Percentiles rank a stretch among this genome's conserved stretches.
phyloP scores from a whole-genome alignment of 2,329 filamentous ascomycete species.

The Whalleya microplaca region DNA sequence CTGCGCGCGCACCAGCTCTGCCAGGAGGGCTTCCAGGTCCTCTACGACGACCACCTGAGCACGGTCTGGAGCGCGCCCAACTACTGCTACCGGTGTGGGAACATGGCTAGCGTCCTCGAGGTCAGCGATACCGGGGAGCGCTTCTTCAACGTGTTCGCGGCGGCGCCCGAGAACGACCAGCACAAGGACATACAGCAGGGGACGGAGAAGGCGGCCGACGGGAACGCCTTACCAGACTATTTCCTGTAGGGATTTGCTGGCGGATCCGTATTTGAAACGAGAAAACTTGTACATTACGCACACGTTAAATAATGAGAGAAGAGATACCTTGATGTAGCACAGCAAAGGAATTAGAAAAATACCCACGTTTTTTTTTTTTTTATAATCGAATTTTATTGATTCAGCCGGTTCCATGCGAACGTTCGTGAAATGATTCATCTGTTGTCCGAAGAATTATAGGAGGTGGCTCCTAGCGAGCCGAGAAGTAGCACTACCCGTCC shows the following conservation, averaged over 20 bases:
- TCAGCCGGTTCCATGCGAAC: background rate
- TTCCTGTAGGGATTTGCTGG: conserved; percentile 57
- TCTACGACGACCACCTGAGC: conserved; percentile 92
- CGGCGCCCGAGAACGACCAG: conserved; percentile 91
- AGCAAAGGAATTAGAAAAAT: conserved; percentile 5
- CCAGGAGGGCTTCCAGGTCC: conserved; percentile 95
- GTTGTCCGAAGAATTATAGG: background rate
- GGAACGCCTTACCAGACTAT: conserved; percentile 68
- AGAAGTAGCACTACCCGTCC: background rate
- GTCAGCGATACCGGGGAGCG: conserved; percentile 91
- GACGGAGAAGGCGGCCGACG: conserved; percentile 70
- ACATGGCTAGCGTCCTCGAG: conserved; percentile 95
- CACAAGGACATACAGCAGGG: conserved; percentile 83
- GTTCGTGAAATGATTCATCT: background rate
- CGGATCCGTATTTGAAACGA: background rate
- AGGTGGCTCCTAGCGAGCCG: background rate
- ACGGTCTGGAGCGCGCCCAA: conserved; percentile 99
- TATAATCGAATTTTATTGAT: background rate
- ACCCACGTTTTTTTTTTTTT: conserved; percentile 17
- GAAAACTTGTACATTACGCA: background rate
- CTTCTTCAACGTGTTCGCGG: conserved; percentile 98
- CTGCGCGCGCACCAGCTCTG: conserved; percentile 97
- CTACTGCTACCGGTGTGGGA: conserved; percentile 94
- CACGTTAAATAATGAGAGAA: background rate
- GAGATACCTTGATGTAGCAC: background rate